Evolutionary conservation across 768 basidiomycete genomes (phyloP).

Genomic region (Leccinum arenicola): DNA sequence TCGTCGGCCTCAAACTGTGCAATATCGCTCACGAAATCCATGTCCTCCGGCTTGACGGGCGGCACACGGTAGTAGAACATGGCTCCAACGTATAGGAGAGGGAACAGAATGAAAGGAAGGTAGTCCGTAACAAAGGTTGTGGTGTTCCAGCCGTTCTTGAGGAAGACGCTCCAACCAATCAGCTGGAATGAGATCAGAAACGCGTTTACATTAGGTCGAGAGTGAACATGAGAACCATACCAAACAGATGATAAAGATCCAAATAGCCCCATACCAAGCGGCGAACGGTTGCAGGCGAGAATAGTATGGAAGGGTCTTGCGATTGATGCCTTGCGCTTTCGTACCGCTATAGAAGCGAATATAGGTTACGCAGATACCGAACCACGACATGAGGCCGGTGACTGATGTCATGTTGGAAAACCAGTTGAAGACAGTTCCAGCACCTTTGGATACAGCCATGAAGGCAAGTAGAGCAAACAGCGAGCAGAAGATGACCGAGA

Average conservation of each 20-base stretch:
- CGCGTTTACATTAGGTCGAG: neutral
- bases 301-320: conserved; percentile 66
- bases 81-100: conserved; percentile 65
- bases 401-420: conserved; percentile 74
- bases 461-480: conserved; percentile 70
- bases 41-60: conserved; percentile 47
- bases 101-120: conserved; percentile 69
- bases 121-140: conserved; percentile 82
- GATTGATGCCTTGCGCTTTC: conserved; percentile 75
- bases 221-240: conserved; percentile 40
- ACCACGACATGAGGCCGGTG: conserved; percentile 74
- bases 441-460: conserved; percentile 69
- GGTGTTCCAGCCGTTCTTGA: conserved; percentile 49
- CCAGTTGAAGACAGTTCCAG: conserved; percentile 78
- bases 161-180: conserved; percentile 51
- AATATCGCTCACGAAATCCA: conserved; percentile 80
- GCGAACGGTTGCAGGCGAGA: conserved; percentile 70
- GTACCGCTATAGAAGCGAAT: conserved; percentile 80
- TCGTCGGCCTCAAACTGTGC: conserved; percentile 67
- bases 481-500: conserved; percentile 67
- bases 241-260: conserved; percentile 50
- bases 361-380: conserved; percentile 73
- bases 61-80: conserved; percentile 41
- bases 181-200: conserved; percentile 42
- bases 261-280: conserved; percentile 49